Conservation (phyloP, 2,329 filamentous ascomycete genomes). For the Colletotrichum sp. region DNA sequence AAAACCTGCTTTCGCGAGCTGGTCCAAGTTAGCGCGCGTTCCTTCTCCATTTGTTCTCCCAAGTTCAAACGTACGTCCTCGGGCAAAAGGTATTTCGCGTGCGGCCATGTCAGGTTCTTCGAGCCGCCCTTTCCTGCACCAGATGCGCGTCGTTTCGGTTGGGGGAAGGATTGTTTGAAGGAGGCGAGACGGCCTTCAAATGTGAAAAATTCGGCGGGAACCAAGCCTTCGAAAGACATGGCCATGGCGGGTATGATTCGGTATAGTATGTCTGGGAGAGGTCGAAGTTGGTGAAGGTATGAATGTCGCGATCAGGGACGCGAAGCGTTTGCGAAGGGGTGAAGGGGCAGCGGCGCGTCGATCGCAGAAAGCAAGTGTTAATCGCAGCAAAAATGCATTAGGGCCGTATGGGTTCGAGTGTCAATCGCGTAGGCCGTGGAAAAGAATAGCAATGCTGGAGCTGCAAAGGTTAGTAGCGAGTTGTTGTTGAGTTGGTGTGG, state of each 20-base stretch:
- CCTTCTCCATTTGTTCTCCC: neutral
- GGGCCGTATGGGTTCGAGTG: neutral
- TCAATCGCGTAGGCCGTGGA: neutral
- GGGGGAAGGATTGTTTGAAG: conserved; percentile 70
- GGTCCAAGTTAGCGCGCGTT: conserved; percentile 15
- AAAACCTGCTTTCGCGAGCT: conserved; percentile 93
- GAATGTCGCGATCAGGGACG: neutral
- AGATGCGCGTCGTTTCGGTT: conserved; percentile 73
- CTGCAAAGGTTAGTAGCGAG: neutral
- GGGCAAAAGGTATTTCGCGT: conserved; percentile 64
- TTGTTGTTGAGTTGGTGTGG: neutral
- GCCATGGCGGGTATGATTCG: neutral
- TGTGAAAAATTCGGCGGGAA: conserved; percentile 57
- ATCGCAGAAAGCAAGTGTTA: conserved; percentile 15
- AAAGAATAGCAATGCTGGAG: neutral
- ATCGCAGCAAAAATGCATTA: conserved; percentile 16
- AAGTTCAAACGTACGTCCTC: conserved; percentile 53
- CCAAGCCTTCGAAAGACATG: conserved; percentile 22
- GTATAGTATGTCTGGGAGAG: neutral
- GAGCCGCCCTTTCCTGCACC: conserved; percentile 59
- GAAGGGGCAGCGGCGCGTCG: conserved; percentile 6
- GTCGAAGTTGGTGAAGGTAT: neutral
- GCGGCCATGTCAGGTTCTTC: conserved; percentile 77
- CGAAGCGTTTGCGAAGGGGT: neutral
- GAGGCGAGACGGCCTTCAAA: conserved; percentile 80